Percentiles rank a stretch among this genome's conserved stretches.
phyloP scores from a whole-genome alignment of 2,329 filamentous ascomycete genomes.

The Intubia oerlemansii region DNA sequence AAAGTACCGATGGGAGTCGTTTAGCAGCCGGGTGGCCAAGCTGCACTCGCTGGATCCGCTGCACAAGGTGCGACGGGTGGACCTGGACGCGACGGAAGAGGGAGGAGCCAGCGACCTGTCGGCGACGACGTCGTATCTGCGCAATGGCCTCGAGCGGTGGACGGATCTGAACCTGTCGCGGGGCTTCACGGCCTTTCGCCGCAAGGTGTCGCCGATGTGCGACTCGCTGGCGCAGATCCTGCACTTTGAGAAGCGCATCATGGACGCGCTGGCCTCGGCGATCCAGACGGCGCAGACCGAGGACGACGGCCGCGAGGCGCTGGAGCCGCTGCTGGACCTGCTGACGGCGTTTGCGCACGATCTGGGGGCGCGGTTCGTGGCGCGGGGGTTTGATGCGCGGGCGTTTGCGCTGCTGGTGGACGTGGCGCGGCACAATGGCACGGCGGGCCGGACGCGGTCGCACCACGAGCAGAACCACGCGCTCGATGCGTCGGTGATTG shows the following conservation, averaged over 20 bases:
- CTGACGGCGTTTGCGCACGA: conserved; percentile 90
- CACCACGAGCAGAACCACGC: conserved; percentile 30
- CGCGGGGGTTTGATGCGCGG: conserved; percentile 56
- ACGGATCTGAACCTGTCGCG: conserved; percentile 75
- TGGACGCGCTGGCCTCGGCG: conserved; percentile 52
- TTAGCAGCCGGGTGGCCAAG: conserved; percentile 74
- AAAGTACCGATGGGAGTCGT: conserved; percentile 78
- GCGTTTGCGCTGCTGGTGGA: conserved; percentile 56
- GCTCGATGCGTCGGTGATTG: conserved; percentile 70
- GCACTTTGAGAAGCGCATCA: conserved; percentile 72
- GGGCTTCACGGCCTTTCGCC: conserved; percentile 56
- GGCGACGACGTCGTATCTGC: conserved; percentile 69
- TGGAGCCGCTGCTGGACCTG: conserved; percentile 77
- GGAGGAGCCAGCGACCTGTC: conserved; percentile 51
- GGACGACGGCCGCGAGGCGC: conserved; percentile 45
- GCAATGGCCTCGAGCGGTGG: conserved; percentile 70
- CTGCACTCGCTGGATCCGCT: conserved; percentile 80
- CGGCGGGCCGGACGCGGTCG: conserved; percentile 4
- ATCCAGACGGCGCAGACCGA: conserved; percentile 36
- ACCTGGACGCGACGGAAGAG: conserved; percentile 38
- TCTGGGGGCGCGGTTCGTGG: conserved; percentile 55
- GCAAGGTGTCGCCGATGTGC: conserved; percentile 53
- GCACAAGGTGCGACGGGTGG: conserved; percentile 67
- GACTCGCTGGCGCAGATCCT: conserved; percentile 85
- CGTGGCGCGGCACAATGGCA: conserved; percentile 29